Percentiles rank a stretch among this genome's conserved stretches.
Evolutionary conservation across 2,329 filamentous ascomycete species (phyloP).

Genomic region (Fusarium begoniae): DNA sequence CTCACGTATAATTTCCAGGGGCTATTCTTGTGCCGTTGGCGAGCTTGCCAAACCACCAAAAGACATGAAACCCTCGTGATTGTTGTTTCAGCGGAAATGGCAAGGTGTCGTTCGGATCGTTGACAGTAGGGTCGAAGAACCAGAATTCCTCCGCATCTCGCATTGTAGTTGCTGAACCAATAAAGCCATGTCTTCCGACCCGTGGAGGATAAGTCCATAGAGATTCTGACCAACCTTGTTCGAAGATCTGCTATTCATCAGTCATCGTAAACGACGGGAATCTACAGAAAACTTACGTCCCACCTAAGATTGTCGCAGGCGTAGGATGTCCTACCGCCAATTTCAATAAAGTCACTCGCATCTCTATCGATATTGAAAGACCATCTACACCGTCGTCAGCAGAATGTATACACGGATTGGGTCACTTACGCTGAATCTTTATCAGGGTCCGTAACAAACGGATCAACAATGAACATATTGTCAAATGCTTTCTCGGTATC

Average conservation of each 20-base stretch:
- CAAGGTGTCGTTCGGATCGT: conserved; percentile 51
- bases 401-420: background rate
- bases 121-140: conserved; percentile 48
- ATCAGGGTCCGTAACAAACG: conserved; percentile 38
- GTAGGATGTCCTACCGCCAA: conserved; percentile 44
- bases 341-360: conserved; percentile 44
- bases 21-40: conserved; percentile 53
- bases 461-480: conserved; percentile 47
- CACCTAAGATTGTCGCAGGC: conserved; percentile 48
- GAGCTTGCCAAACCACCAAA: conserved; percentile 55
- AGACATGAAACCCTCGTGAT: conserved; percentile 46
- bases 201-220: conserved; percentile 55
- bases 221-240: conserved; percentile 49
- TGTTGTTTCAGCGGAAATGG: conserved; percentile 50
- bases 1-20: conserved; percentile 54
- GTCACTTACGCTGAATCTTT: conserved; percentile 39
- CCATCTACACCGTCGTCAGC: conserved; percentile 41
- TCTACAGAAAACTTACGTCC: conserved; percentile 44
- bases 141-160: conserved; percentile 44
- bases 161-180: conserved; percentile 55
- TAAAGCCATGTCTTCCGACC: conserved; percentile 50
- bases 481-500: conserved; percentile 52
- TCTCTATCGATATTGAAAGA: conserved; percentile 44
- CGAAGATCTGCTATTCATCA: conserved; percentile 48
- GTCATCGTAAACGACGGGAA: background rate